Percentiles rank a stretch among this genome's conserved stretches.
phyloP scores from a whole-genome alignment of 257 asterid genomes.

The Solanum arcanum region DNA sequence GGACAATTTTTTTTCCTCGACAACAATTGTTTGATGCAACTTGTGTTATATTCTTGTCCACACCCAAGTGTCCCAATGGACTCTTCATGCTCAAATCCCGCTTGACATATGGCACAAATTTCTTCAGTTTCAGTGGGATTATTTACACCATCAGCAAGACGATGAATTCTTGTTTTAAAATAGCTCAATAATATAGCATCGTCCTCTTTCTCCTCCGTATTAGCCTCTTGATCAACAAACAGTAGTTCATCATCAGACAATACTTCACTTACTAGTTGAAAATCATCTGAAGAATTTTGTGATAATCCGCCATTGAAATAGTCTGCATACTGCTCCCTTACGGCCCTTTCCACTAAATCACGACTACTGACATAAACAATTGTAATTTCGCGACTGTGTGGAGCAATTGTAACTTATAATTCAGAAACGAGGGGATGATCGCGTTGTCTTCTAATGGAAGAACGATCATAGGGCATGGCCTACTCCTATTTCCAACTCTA shows the following conservation, averaged over 20 bases:
- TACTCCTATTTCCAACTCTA: not conserved
- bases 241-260: not conserved
- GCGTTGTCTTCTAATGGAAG: not conserved
- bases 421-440: not conserved
- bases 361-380: not conserved
- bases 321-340: too few species aligned
- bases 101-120: constrained; percentile 4
- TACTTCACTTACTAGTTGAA: too few species aligned
- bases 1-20: not conserved
- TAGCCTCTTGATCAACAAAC: not conserved
- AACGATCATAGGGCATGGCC: not conserved
- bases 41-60: not conserved
- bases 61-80: not conserved
- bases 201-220: too few species aligned
- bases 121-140: not conserved
- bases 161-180: not conserved
- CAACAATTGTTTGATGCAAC: constrained; percentile 5
- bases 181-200: not conserved
- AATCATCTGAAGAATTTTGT: too few species aligned
- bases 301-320: too few species aligned
- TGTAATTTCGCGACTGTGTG: not conserved
- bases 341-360: too few species aligned
- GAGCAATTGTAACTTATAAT: not conserved
- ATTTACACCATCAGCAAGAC: not conserved
- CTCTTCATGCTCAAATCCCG: not conserved